Percentiles rank a stretch among this genome's conserved stretches.
Conservation (phyloP, 2,329 filamentous ascomycete genomes). For the Pseudocercospora fuligena region DNA sequence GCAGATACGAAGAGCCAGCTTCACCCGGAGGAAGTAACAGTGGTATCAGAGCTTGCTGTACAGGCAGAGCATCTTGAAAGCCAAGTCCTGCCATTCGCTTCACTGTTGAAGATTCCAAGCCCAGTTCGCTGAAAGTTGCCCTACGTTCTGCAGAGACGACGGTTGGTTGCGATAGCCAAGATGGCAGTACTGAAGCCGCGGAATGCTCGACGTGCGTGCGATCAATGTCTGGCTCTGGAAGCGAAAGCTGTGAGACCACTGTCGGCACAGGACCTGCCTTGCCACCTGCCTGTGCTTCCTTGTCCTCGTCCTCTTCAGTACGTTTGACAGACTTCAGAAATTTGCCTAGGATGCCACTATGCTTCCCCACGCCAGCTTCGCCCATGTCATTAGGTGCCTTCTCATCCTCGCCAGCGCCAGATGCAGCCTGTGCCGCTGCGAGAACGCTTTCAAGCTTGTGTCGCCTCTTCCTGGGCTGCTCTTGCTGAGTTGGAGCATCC, state of each 20-base stretch:
- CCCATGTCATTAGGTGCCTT: slow-evolving; percentile 40
- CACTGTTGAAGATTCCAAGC: slow-evolving; percentile 64
- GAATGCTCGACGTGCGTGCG: slow-evolving; percentile 63
- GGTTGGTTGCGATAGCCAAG: slow-evolving; percentile 80
- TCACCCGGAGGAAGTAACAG: slow-evolving; percentile 69
- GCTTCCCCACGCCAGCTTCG: slow-evolving; percentile 38
- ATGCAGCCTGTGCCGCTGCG: slow-evolving; percentile 32
- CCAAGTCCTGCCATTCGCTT: slow-evolving; percentile 69
- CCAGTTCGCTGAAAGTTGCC: slow-evolving; percentile 67
- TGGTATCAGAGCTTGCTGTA: slow-evolving; percentile 80
- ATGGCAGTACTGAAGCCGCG: slow-evolving; percentile 76
- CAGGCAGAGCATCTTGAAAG: slow-evolving; percentile 73
- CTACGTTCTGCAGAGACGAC: slow-evolving; percentile 66
- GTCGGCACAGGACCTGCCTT: slow-evolving; percentile 12
- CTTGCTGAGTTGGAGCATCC: background rate
- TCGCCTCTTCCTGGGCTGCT: slow-evolving; percentile 54
- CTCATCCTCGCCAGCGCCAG: slow-evolving; percentile 40
- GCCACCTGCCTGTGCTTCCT: slow-evolving; percentile 25
- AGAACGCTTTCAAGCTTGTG: slow-evolving; percentile 46
- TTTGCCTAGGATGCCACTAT: slow-evolving; percentile 48
- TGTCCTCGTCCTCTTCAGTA: slow-evolving; percentile 27
- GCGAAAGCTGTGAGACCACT: slow-evolving; percentile 62
- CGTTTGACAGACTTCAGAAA: slow-evolving; percentile 46
- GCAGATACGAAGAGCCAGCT: slow-evolving; percentile 31
- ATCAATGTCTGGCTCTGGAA: slow-evolving; percentile 20